Base-by-base conservation (phyloP, 345 rosid genomes). In the Populus deltoides region DNA sequence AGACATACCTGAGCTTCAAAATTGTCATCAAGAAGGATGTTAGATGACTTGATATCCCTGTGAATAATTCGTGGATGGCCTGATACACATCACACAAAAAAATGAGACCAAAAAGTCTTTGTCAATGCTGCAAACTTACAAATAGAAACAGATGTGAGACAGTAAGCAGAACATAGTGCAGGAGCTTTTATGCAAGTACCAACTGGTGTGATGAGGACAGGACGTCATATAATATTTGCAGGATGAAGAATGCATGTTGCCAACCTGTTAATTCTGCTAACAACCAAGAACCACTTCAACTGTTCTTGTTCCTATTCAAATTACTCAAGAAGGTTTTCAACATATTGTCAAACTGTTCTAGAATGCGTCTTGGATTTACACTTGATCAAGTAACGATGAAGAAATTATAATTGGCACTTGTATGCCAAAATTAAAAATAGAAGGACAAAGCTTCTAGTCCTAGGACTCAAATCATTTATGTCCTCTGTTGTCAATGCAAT, bases 11-110 rank as follows among this genome's bases (percentile, higher is more conserved):
- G 90, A 49, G 99, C 97, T 76, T 96, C 98, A 76, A 91, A 96
- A 77, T 90, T 92, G 86, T 76, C 82, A 68, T 96, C 98, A 7
- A 96, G 87, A 71, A 96, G 95, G 83, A 96, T 96, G 81, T 96
- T 96, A 8, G 98, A 93, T 29, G 99, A 96, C 89, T 96, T 96
- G 63, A 96, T 92, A 84, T 96, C 99, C 82, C 99, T 87, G 87
- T 96, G 98, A 84, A 96, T 93, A 71, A 96, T 93, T 57, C 99
- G 97, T 47, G 99, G 99, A 88, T 92, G 98, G 72, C 99, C 99
- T 96, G 88, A 82, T 68, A 67, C 24, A 70, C 51, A 57, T 20
- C 10, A 62, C 71, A 73, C 38, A 55, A 59, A 35, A 41, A n/a
- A 62, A 43, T 51, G 66, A 27, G 68, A 74, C 12, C 12, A 49